Evolutionary conservation across 2,329 filamentous ascomycete genomes (phyloP), one percentile per base, ranked within the genome.

Genomic region (Sordariomycetes sp.): DNA sequence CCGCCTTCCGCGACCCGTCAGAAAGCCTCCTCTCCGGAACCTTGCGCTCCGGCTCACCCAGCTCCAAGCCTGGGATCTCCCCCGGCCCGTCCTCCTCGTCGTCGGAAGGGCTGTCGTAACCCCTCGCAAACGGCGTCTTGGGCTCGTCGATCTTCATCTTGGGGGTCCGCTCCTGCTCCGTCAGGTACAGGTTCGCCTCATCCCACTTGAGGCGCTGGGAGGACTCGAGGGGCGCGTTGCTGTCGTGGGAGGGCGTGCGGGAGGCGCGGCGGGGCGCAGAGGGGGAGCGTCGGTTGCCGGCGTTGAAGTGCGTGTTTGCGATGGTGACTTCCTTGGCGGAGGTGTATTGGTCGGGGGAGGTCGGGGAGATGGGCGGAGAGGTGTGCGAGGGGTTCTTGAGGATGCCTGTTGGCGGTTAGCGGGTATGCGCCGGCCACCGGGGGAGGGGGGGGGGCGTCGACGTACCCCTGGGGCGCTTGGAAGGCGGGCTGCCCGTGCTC

Each of bases 111-210:
- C 91, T 90, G 67, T 97, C 89, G 71, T 96, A 96, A 66, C 90
- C 89, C 67, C 86, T 87, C 39, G 90, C 94, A 69, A 92, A 99
- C 4, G 94, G 94, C 8, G 94, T 99, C 79, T 99, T 99, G 60
- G 94, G 94, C 75, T 99, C 94, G 63, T 90, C 89, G 62, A 99
- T 99, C 78, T 97, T 99, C 94, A 99, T 99, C 59, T 91, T 96
- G 61, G 87, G 86, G 59, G 85, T 90, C 72, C 89, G 91, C 72
- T 97, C 90, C 72, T 97, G 92, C 74, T 99, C 94, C 8, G 94
- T 94, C 56, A 99, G 80, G 73, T 96, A 99, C 35, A 99, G 80
- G 68, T 99, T 99, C 52, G 89, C 94, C 75, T 99, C 94, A 70
- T 99, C 94, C 94, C 94, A 99, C 74, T 96, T 96, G 63, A 99